Conservation (phyloP, 441 rosid species). For the Eruca vesicaria region DNA sequence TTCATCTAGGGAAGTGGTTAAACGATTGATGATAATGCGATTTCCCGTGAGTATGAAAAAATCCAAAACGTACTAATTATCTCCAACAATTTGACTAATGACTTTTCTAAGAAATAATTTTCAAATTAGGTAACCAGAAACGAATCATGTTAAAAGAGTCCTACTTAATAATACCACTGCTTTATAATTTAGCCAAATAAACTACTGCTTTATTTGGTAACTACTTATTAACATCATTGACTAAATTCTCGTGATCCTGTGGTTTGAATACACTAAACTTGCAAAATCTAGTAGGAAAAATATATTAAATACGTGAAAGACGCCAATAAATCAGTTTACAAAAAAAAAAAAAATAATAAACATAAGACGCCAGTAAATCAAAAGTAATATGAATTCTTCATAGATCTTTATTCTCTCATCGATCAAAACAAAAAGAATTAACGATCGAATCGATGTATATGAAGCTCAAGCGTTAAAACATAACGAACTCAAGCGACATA, state of each 20-base stretch:
- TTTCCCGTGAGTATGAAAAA: not conserved
- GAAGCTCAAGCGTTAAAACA: not conserved
- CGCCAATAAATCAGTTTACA: not conserved
- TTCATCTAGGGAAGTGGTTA: conserved; percentile 19
- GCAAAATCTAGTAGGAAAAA: not conserved
- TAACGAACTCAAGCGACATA: not conserved
- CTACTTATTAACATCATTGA: not conserved
- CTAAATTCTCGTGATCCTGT: conserved; percentile 12
- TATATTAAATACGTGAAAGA: not conserved
- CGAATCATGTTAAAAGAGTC: not conserved
- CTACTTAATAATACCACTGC: not conserved
- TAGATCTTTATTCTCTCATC: not conserved
- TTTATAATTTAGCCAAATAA: not conserved
- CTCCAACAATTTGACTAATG: not conserved
- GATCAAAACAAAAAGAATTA: not conserved
- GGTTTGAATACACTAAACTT: not conserved
- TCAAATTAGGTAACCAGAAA: not conserved
- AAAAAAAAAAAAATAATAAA: no score
- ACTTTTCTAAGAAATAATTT: not conserved
- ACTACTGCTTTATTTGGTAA: conserved; percentile 9
- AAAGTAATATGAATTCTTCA: not conserved
- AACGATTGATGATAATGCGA: conserved; percentile 2
- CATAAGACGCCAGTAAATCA: no score
- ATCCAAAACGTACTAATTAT: not conserved
- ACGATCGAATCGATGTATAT: not conserved